A percentile compares a stretch with the other conserved stretches of the same genome.
phyloP scores from a whole-genome alignment of 768 basidiomycete species.

The Dacryopinax spathularia region DNA sequence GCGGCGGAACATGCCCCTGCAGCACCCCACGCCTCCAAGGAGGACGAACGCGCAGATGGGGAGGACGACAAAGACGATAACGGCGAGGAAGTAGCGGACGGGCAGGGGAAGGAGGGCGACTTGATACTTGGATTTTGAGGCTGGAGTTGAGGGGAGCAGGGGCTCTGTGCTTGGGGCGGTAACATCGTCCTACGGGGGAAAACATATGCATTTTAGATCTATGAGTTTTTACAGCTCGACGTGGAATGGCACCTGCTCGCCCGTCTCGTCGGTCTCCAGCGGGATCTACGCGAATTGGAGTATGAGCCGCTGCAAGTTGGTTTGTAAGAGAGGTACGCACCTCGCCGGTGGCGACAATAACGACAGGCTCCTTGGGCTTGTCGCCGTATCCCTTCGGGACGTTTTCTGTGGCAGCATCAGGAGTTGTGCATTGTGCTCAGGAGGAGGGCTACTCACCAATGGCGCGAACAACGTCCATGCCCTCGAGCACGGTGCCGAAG shows the following conservation, averaged over 20 bases:
- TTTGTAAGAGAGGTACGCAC: slow-evolving; percentile 28
- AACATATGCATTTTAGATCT: slow-evolving; percentile 4
- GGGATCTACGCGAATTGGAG: slow-evolving; percentile 12
- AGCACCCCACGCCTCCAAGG: slow-evolving; percentile 2
- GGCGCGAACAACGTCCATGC: slow-evolving; percentile 67
- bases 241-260: slow-evolving; percentile 83
- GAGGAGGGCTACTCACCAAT: slow-evolving; percentile 45
- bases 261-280: slow-evolving; percentile 39
- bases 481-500: slow-evolving; percentile 82
- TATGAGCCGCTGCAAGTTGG: not conserved
- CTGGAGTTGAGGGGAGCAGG: slow-evolving; percentile 5
- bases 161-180: slow-evolving; percentile 15
- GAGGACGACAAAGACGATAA: slow-evolving; percentile 33
- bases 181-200: slow-evolving; percentile 22
- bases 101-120: slow-evolving; percentile 16
- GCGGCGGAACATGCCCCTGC: not conserved
- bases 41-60: slow-evolving; percentile 33
- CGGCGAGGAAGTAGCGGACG: slow-evolving; percentile 17
- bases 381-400: slow-evolving; percentile 56
- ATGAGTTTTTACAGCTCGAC: slow-evolving; percentile 68
- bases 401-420: slow-evolving; percentile 39
- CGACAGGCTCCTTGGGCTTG: slow-evolving; percentile 59
- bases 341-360: slow-evolving; percentile 80
- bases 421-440: slow-evolving; percentile 21
- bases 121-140: slow-evolving; percentile 6